phyloP scores from a whole-genome alignment of 495 filamentous ascomycete genomes.

The Aspergillus incahuasiensis region DNA sequence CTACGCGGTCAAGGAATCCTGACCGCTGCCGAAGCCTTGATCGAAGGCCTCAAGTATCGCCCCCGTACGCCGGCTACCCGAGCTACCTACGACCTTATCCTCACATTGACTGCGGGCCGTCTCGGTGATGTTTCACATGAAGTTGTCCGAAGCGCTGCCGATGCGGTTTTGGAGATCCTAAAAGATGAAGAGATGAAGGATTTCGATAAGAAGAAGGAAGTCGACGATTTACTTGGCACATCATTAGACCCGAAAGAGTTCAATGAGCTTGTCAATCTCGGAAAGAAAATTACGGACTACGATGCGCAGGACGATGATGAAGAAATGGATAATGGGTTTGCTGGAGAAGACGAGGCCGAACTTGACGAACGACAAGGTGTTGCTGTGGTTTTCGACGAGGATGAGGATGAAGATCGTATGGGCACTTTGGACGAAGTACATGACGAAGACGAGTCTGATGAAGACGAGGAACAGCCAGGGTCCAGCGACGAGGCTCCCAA shows the following conservation, averaged over 20 bases:
- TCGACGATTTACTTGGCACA: slow-evolving; percentile 84
- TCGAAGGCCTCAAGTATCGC: slow-evolving; percentile 83
- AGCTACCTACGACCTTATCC: slow-evolving; percentile 92
- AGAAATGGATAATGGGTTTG: slow-evolving; percentile 65
- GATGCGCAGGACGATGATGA: slow-evolving; percentile 96
- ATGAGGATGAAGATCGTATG: slow-evolving; percentile 80
- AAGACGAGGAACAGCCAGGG: slow-evolving; percentile 53
- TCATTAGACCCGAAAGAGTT: slow-evolving; percentile 86
- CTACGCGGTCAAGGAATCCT: slow-evolving; percentile 75
- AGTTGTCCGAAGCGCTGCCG: slow-evolving; percentile 90
- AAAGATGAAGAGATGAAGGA: slow-evolving; percentile 97
- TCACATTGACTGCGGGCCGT: slow-evolving; percentile 81
- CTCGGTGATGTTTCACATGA: slow-evolving; percentile 92
- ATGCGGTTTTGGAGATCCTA: slow-evolving; percentile 83
- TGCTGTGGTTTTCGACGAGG: slow-evolving; percentile 93
- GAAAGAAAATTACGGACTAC: slow-evolving; percentile 99
- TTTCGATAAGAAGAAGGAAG: slow-evolving; percentile 96
- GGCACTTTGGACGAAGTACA: slow-evolving; percentile 72
- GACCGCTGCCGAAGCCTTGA: slow-evolving; percentile 75
- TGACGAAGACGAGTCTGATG: slow-evolving; percentile 68
- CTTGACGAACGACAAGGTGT: slow-evolving; percentile 94
- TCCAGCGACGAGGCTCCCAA: slow-evolving; percentile 51
- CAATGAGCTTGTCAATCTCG: slow-evolving; percentile 92
- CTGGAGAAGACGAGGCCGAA: slow-evolving; percentile 59
- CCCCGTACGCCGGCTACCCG: slow-evolving; percentile 88